phyloP scores from a whole-genome alignment of 805 yeast genomes.

The Wickerhamiella azymoides region DNA sequence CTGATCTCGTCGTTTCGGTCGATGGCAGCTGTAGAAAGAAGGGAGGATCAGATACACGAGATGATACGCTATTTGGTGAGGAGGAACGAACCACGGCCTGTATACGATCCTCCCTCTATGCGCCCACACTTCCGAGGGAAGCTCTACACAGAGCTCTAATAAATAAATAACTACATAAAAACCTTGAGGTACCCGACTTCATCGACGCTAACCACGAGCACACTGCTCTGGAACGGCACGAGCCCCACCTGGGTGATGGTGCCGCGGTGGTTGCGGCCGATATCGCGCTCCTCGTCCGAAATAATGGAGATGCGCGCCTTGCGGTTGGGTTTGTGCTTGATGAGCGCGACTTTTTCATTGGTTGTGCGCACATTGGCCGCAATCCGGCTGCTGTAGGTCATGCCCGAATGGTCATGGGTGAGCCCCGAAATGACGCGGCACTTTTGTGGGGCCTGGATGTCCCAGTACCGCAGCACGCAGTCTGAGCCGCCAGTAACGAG shows the following conservation, averaged over 20 bases:
- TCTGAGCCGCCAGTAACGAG: constrained; percentile 24
- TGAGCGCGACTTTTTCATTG: constrained; percentile 26
- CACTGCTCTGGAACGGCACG: constrained; percentile 35
- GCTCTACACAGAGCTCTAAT: background rate
- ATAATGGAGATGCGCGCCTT: constrained; percentile 26
- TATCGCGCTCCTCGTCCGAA: constrained; percentile 32
- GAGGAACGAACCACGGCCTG: too few species aligned
- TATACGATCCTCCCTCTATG: too few species aligned
- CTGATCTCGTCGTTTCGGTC: too few species aligned
- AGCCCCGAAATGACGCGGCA: constrained; percentile 25
- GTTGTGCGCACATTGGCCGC: constrained; percentile 29
- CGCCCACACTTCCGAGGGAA: too few species aligned
- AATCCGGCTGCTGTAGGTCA: constrained; percentile 16
- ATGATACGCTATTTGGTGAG: too few species aligned
- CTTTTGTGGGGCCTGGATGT: constrained; percentile 23
- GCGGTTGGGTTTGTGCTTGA: constrained; percentile 9
- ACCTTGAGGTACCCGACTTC: constrained; percentile 52
- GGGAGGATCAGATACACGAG: too few species aligned
- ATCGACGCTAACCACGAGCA: constrained; percentile 52
- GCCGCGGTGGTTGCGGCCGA: constrained; percentile 37
- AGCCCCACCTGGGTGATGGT: constrained; percentile 36
- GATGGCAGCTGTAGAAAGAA: too few species aligned
- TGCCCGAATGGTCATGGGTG: constrained; percentile 23
- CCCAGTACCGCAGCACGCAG: constrained; percentile 26
- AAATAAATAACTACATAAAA: constrained; percentile 17